phyloP scores from a whole-genome alignment of 768 basidiomycete genomes.

The Termitomyces sp. region DNA sequence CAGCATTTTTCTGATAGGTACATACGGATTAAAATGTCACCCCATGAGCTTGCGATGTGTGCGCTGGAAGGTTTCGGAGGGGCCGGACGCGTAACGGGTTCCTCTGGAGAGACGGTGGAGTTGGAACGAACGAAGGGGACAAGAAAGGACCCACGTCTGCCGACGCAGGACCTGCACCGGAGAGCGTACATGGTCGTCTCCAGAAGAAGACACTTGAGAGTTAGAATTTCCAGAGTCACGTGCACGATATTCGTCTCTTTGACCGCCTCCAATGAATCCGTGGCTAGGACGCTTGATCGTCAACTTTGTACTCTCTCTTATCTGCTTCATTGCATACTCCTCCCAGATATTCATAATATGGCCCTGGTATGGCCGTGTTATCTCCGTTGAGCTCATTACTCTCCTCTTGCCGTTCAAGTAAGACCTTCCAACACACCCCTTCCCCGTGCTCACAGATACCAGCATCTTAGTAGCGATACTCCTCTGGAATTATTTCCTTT shows the following conservation, averaged over 20 bases:
- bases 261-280: constrained; percentile 24
- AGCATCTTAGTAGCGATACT: constrained; percentile 75
- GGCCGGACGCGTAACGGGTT: not conserved
- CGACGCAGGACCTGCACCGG: constrained; percentile 5
- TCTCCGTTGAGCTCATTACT: constrained; percentile 68
- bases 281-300: constrained; percentile 60
- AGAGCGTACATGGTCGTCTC: constrained; percentile 11
- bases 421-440: constrained; percentile 20
- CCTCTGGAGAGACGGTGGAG: constrained; percentile 2
- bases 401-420: constrained; percentile 93
- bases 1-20: not conserved
- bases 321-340: constrained; percentile 84
- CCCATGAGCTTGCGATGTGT: constrained; percentile 18
- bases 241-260: not conserved
- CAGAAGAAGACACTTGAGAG: not conserved
- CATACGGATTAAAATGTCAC: constrained; percentile 29
- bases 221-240: constrained; percentile 10
- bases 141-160: not conserved
- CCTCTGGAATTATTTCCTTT: constrained; percentile 85
- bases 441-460: constrained; percentile 10
- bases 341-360: constrained; percentile 85
- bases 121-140: constrained; percentile 4
- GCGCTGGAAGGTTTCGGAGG: constrained; percentile 2
- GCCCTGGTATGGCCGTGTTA: constrained; percentile 84
- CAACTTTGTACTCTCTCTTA: constrained; percentile 62